Base-by-base conservation (phyloP, 2,329 filamentous ascomycete genomes). In the Monosporascus sp. region DNA sequence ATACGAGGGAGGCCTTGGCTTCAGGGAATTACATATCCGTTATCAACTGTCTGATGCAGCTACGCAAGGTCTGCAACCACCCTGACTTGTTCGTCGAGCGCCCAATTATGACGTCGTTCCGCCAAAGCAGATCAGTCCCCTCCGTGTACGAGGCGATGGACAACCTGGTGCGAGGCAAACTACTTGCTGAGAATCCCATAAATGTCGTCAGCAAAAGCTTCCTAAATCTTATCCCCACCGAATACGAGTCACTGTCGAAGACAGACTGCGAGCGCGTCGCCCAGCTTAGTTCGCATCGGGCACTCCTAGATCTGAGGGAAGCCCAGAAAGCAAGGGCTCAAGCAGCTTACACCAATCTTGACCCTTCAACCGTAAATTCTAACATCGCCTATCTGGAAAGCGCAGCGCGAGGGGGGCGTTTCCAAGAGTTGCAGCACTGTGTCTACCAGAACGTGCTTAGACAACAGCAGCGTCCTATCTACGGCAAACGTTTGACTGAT, bases 51-150 rank as follows among this genome's bases (percentile, higher is more conserved):
- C 75, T 99, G 49, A 96, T 99, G 91, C 94, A 96, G 67, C 78
- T 99, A 50, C 85, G 94, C 48, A 97, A 97, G 69, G 95, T 99
- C 49, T 99, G 94, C 78, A 99, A 99, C 62, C 94, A 99, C 66
- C 95, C 94, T 0, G 94, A 99, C 71, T 79, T 99, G 8, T 99
- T 99, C 64, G 89, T 97, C 61, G 96, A 96, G 54, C 84, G 94
- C 17, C 92, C 91, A 1, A 97, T 99, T 63, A 94, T 96, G 72
- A 99, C 93, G 0, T 97, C 94, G 1, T 96, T 97, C 69, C 90
- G 91, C 3, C 96, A 97, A 88, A 79, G 83, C 25, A 87, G 80
- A 57, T 95, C 92, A 3, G 85, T 90, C 3, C 76, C 85, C 8
- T 83, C 87, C 2, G 83, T 88, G 37, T 97, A 86, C 63, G 85